Percentiles rank a stretch among this genome's conserved stretches.
phyloP scores from a whole-genome alignment of 75 land plant species.

The Pseudotsuga menziesii region DNA sequence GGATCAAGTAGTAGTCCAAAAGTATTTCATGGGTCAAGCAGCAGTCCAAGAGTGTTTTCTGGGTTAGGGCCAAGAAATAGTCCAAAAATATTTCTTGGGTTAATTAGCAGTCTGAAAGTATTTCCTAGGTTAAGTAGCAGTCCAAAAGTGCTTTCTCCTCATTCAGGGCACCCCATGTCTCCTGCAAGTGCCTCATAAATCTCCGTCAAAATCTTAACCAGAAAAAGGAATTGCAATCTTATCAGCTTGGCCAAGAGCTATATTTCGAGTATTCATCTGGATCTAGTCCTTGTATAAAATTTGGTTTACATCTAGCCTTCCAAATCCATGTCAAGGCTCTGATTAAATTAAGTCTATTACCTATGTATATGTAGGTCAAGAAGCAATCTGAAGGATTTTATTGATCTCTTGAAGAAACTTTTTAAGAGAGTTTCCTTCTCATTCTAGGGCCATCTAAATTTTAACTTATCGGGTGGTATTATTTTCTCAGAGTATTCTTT shows the following conservation, averaged over 20 bases:
- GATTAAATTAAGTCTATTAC: constrained; percentile 36
- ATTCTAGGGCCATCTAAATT: too few species aligned
- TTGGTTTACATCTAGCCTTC: constrained; percentile 40
- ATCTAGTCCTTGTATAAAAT: constrained; percentile 50
- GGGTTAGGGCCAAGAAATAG: background rate
- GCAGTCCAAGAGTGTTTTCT: background rate
- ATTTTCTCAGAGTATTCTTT: too few species aligned
- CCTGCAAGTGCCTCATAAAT: too few species aligned
- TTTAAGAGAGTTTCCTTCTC: too few species aligned
- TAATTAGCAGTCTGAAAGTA: too few species aligned
- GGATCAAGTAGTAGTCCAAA: background rate
- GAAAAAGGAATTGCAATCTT: constrained; percentile 11
- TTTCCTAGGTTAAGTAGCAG: too few species aligned
- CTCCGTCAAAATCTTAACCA: too few species aligned
- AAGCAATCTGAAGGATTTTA: background rate
- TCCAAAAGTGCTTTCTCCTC: background rate
- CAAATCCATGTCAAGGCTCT: constrained; percentile 38
- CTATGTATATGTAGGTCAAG: constrained; percentile 9
- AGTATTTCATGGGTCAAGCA: background rate
- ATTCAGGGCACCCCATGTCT: background rate
- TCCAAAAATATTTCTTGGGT: too few species aligned
- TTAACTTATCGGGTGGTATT: too few species aligned
- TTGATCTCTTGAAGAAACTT: background rate
- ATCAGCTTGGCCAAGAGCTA: constrained; percentile 48
- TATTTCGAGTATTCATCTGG: constrained; percentile 50